Evolutionary conservation across 2,329 filamentous ascomycete species (phyloP), one percentile per base, ranked within the genome.

Genomic region (Colletotrichum trifolii): DNA sequence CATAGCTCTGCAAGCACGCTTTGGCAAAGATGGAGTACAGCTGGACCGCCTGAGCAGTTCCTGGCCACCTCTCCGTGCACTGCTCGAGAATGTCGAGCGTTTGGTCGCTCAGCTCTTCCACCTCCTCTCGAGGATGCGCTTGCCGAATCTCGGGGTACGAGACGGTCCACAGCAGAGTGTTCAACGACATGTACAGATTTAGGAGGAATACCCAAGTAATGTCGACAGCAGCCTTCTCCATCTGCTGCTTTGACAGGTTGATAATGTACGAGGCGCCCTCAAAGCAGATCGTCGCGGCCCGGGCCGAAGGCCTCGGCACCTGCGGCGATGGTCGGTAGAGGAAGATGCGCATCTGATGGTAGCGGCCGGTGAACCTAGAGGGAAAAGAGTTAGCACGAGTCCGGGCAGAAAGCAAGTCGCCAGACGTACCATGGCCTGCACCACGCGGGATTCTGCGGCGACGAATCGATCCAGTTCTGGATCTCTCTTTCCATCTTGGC

Each of bases 151-250:
- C 91, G 4, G 90, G 85, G 73, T 97, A 97, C 1, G 94, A 97
- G 8, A 97, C 85, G 2, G 92, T 89, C 96, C 96, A 99, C 1
- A 99, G 85, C 54, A 97, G 86, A 6, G 93, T 94, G 74, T 97
- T 97, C 62, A 98, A 85, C 5, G 92, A 89, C 88, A 96, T 96
- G 79, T 96, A 97, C 45, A 98, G 85, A 17, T 91, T 89, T 64
- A 97, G 86, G 1, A 97, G 88, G 73, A 97, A 97, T 47, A 97
- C 90, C 95, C 95, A 98, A 1, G 94, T 97, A 66, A 97, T 84
- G 73, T 97, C 95, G 10, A 96, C 88, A 25, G 89, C 89, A 12
- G 87, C 85, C 13, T 86, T 89, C 69, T 90, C 87, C 73, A 97
- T 91, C 76, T 97, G 94, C 71, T 91, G 89, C 73, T 88, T 88